These are phyloP conservation scores for Ophiostoma perfectum DNA, from an alignment of 2,329 filamentous ascomycete genomes.

Conservation along the genomic window DNA sequence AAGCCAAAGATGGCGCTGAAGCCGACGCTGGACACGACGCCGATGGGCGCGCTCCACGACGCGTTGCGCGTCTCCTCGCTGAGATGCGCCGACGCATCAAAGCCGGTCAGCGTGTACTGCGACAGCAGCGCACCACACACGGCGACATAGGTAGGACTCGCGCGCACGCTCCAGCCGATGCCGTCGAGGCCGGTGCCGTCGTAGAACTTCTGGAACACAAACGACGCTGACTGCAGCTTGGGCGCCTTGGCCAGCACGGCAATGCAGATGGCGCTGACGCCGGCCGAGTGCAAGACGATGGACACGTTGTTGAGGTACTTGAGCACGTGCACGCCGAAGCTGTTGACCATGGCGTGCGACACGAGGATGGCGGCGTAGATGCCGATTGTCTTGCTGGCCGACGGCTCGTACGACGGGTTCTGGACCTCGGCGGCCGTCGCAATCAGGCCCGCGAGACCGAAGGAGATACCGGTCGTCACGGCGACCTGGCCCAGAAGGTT, in stretches of 20 bases:
- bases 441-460: constrained; percentile 38
- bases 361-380: constrained; percentile 54
- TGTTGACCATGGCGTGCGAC: constrained; percentile 51
- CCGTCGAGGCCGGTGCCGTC: constrained; percentile 46
- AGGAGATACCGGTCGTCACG: constrained; percentile 40
- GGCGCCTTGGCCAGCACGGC: constrained; percentile 54
- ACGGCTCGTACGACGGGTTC: constrained; percentile 36
- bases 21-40: constrained; percentile 52
- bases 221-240: constrained; percentile 48
- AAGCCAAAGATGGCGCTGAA: constrained; percentile 54
- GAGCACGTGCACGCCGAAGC: constrained; percentile 52
- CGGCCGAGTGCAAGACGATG: constrained; percentile 50
- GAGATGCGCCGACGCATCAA: constrained; percentile 52
- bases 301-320: constrained; percentile 53
- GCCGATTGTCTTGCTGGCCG: constrained; percentile 47
- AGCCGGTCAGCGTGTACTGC: constrained; percentile 46
- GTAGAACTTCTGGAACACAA: constrained; percentile 51
- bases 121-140: constrained; percentile 49
- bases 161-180: constrained; percentile 49
- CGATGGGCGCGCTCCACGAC: constrained; percentile 52
- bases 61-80: constrained; percentile 54
- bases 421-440: constrained; percentile 37
- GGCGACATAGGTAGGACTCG: constrained; percentile 50
- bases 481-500: constrained; percentile 41
- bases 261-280: constrained; percentile 48